Conservation (phyloP, 2,329 filamentous ascomycete species). For the Alternaria gansuensis region DNA sequence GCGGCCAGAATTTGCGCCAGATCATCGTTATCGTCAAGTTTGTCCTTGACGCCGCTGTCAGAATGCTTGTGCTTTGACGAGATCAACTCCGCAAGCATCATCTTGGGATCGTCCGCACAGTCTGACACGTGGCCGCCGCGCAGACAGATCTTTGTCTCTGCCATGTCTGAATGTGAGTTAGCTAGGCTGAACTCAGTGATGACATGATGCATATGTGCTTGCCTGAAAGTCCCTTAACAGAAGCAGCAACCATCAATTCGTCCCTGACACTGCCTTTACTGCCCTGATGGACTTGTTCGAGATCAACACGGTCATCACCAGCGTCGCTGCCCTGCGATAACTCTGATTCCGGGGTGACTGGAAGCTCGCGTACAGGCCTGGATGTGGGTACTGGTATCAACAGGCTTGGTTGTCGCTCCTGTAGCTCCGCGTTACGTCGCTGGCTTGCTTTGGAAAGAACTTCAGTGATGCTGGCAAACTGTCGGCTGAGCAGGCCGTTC, state of each 20-base stretch:
- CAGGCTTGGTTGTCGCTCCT: conserved; percentile 1
- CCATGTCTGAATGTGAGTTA: neutral
- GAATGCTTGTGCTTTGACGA: neutral
- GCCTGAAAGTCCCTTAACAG: neutral
- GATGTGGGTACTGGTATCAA: neutral
- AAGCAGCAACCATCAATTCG: neutral
- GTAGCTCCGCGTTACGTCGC: conserved; percentile 24
- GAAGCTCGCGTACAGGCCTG: neutral
- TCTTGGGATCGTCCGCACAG: conserved; percentile 2
- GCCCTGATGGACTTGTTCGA: neutral
- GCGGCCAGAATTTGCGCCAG: neutral
- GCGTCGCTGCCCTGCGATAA: neutral
- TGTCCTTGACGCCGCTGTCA: neutral
- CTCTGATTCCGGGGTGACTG: neutral
- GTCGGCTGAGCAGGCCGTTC: conserved; percentile 22
- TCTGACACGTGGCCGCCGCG: neutral
- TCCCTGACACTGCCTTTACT: neutral
- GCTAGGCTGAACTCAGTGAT: neutral
- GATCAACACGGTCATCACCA: neutral
- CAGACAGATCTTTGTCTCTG: neutral
- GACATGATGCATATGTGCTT: neutral
- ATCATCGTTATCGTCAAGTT: neutral
- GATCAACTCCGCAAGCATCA: conserved; percentile 20
- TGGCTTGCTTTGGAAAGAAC: conserved; percentile 26
- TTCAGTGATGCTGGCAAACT: conserved; percentile 31